A percentile compares a stretch with the other conserved stretches of the same genome.
Conservation (phyloP, 306 rosid genomes). For the Gastrolobium villosum region DNA sequence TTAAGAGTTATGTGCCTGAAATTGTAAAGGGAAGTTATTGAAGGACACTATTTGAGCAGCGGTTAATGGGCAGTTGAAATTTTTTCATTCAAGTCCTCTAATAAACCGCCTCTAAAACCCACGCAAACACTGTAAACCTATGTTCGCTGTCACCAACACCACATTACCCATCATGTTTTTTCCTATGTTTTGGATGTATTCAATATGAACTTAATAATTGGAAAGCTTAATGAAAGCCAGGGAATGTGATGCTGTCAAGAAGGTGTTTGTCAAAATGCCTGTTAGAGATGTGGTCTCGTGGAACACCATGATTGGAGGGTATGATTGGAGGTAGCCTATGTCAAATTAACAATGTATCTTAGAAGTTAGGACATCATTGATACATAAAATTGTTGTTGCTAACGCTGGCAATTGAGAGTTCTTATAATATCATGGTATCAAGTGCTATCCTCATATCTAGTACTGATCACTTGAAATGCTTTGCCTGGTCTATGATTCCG, state of each 20-base stretch:
- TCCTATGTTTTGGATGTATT: constrained; percentile 37
- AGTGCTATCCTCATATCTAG: not conserved
- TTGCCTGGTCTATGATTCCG: constrained; percentile 18
- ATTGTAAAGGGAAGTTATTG: too few relatives aligned
- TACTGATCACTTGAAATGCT: not conserved
- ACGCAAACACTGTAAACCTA: constrained; percentile 61
- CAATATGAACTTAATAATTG: constrained; percentile 56
- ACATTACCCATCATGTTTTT: constrained; percentile 49
- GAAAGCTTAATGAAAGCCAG: constrained; percentile 56
- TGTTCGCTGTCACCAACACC: constrained; percentile 42
- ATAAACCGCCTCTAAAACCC: constrained; percentile 59
- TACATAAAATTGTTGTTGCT: not conserved
- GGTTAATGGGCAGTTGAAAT: too few relatives aligned
- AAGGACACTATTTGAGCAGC: too few relatives aligned
- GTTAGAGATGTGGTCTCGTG: constrained; percentile 69
- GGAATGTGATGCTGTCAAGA: constrained; percentile 62
- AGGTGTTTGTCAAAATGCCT: constrained; percentile 61
- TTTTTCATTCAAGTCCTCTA: too few relatives aligned
- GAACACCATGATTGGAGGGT: constrained; percentile 75
- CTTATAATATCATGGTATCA: not conserved
- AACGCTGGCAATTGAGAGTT: constrained; percentile 11
- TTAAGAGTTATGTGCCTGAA: not conserved
- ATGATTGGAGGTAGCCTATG: constrained; percentile 40
- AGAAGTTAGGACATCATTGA: constrained; percentile 4
- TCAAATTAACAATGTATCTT: not conserved